Evolutionary conservation across 2,329 filamentous ascomycete species (phyloP), one percentile per base, ranked within the genome.

Genomic region (Colletotrichum musae): DNA sequence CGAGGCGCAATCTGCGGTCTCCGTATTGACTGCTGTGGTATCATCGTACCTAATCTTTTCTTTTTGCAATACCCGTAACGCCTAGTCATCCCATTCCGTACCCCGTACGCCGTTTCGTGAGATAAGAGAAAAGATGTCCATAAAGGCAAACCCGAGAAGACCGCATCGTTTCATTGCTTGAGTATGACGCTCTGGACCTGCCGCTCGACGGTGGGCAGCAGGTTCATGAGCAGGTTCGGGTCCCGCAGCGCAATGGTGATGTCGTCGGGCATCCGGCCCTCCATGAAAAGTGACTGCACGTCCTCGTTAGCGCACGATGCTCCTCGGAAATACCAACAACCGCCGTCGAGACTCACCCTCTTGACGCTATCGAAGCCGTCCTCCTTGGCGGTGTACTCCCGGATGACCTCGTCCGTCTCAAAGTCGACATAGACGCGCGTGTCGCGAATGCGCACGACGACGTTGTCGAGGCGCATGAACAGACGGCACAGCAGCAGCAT

Each of bases 351-450:
- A 81, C 88, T 77, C 80, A 93, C 92, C 84, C 87, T 85, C 78
- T 92, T 92, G 12, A 97, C 90, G 41, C 90, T 89, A 32, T 92
- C 91, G 78, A 97, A 98, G 61, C 83, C 87, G 59, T 92, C 92
- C 83, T 99, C 95, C 78, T 93, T 92, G n/a, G 92, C 91, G 21
- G 93, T 93, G 77, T 97, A 98, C 81, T 99, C 95, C 71, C 95
- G 86, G 36, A 97, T 91, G 36, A 98, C 92, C 76, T 93, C 89
- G 58, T 92, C 89, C 18, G 87, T 90, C 50, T 85, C 89, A 78
- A 98, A 97, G 78, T 99, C 96, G 64, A 98, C 89, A 79, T 97
- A 99, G 41, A 99, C 86, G 71, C 96, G 87, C 1, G 95, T 98
- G 78, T 99, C 96, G 64, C 95, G 87, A 66, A 99, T 89, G 66